A percentile compares a stretch with the other conserved stretches of the same genome.
Evolutionary conservation across 352 stramenopile species (phyloP).

Genomic region (Phytophthora foliorum): DNA sequence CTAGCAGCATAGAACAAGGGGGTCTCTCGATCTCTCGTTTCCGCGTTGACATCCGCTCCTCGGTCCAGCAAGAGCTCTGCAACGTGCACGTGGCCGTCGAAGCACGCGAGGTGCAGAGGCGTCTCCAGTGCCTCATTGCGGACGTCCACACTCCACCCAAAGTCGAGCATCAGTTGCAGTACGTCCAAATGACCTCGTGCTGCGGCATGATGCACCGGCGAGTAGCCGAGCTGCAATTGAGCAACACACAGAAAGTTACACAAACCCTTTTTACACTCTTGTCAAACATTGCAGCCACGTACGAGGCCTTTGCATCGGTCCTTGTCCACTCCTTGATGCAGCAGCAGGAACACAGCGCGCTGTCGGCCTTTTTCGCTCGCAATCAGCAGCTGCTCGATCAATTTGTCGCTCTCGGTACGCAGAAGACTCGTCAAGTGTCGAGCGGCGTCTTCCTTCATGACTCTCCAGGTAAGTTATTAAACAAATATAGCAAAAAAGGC

Average conservation of each 20-base stretch:
- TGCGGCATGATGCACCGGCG: conserved; percentile 76
- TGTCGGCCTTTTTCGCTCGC: conserved; percentile 79
- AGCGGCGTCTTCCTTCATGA: conserved; percentile 30
- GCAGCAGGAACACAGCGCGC: conserved; percentile 71
- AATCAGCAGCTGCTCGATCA: conserved; percentile 72
- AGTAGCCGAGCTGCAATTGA: conserved; percentile 70
- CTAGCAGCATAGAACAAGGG: conserved; percentile 80
- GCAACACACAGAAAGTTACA: too few species aligned
- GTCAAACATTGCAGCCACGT: conserved; percentile 16
- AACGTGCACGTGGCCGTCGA: conserved; percentile 59
- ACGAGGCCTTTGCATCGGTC: conserved; percentile 75
- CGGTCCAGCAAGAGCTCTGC: conserved; percentile 74
- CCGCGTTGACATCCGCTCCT: conserved; percentile 61
- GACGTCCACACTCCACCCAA: conserved; percentile 64
- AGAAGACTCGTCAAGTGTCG: conserved; percentile 54
- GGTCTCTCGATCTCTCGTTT: conserved; percentile 67
- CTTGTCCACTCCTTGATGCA: conserved; percentile 69
- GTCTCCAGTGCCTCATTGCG: conserved; percentile 68
- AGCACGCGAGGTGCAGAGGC: conserved; percentile 76
- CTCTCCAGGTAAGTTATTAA: too few species aligned
- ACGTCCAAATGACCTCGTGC: conserved; percentile 74
- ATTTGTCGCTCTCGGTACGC: conserved; percentile 43
- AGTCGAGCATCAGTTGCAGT: conserved; percentile 68
- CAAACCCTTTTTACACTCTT: too few species aligned
- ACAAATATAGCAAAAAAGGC: background rate